Evolutionary conservation across 768 basidiomycete genomes (phyloP), one percentile per base, ranked within the genome.

Genomic region (Tylopilus sp.): DNA sequence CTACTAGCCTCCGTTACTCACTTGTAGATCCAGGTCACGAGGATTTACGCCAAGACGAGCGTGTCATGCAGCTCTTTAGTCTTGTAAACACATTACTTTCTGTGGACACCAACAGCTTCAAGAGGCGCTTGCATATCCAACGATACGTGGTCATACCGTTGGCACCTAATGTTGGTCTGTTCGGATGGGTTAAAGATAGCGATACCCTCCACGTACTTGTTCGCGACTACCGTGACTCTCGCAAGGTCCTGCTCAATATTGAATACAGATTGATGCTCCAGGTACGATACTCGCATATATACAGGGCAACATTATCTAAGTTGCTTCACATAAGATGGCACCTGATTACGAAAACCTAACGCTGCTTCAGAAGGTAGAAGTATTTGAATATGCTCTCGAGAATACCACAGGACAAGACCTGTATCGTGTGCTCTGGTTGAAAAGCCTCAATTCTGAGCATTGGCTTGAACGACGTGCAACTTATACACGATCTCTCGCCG

Each of bases 251-350:
- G 17, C 80, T 98, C 53, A 98, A 99, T 67, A 97, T 98, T 51
- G 97, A 99, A 73, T 96, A 98, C 65, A 86, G 95, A n/a, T 74
- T 99, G 53, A 99, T 99, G 89, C 83, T 98, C 8, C 97, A 99
- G 79, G 93, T 89, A 41, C 31, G 54, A 36, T 30, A 92, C 92
- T 80, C 91, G 4, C 89, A 91, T 75, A 85, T 84, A 28, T 34
- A 11, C 12, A n/a, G n/a, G n/a, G 11, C 25, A 41, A 45, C n/a
- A 30, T 12, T 21, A 38, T 33, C 26, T 21, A 30, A 41, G 19
- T 45, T 59, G 21, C 21, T 34, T 13, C 36, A 40, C 30, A 49
- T 34, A 59, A 98, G 94, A 98, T 98, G 96, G 97, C 97, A 10
- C 96, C 97, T 11, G 96, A 98, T 66, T 99, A 98, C 70, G 96